Evolutionary conservation across 2,329 filamentous ascomycete species (phyloP).

Genomic region (Cladosporium halotolerans): DNA sequence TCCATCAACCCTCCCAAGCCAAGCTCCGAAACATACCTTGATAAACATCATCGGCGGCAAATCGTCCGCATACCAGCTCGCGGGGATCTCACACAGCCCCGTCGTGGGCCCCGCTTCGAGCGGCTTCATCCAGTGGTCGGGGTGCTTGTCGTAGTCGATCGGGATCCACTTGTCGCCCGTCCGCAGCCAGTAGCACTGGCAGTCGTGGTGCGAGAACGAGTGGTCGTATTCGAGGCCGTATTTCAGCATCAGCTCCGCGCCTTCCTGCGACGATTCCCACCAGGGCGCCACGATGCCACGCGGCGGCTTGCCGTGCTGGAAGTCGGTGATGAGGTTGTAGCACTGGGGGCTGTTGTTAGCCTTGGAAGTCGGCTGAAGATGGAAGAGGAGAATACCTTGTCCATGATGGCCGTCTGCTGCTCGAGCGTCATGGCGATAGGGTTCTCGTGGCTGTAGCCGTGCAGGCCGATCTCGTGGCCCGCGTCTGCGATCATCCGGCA

Average conservation of each 20-base stretch:
- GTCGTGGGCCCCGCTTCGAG: conserved; percentile 54
- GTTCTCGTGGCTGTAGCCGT: conserved; percentile 71
- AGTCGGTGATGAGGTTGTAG: conserved; percentile 62
- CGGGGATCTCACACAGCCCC: conserved; percentile 61
- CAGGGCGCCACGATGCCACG: conserved; percentile 67
- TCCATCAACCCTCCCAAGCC: neutral
- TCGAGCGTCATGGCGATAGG: conserved; percentile 65
- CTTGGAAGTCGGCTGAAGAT: no score
- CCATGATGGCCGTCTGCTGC: conserved; percentile 68
- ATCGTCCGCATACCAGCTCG: conserved; percentile 55
- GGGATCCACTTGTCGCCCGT: conserved; percentile 62
- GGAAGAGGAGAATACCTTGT: no score
- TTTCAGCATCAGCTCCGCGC: conserved; percentile 56
- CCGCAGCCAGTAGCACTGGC: conserved; percentile 57
- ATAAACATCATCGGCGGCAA: conserved; percentile 68
- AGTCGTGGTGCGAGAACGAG: conserved; percentile 60
- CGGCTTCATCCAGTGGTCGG: conserved; percentile 62
- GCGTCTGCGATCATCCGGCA: conserved; percentile 55
- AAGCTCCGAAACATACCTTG: conserved; percentile 37
- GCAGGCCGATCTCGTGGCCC: conserved; percentile 61
- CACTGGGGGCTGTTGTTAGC: conserved; percentile 34
- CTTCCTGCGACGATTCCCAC: conserved; percentile 68
- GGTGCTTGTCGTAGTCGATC: conserved; percentile 59
- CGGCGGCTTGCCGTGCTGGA: conserved; percentile 63
- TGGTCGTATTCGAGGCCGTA: conserved; percentile 68